A percentile compares a stretch with the other conserved stretches of the same genome.
phyloP scores from a whole-genome alignment of 495 filamentous ascomycete genomes.

The Choiromyces venosus region DNA sequence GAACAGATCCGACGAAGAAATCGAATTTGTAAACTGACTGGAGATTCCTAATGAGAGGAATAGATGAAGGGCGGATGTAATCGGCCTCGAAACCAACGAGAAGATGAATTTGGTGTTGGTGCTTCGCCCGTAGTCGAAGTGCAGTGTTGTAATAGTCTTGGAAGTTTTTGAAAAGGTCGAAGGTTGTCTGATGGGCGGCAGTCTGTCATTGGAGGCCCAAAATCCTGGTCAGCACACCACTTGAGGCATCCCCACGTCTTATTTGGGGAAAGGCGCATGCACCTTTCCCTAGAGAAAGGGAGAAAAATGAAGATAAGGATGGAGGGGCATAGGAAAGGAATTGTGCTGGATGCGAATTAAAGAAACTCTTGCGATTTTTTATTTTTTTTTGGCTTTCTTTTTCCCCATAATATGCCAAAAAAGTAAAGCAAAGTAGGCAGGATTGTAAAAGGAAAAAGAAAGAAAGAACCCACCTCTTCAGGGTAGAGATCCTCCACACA shows the following conservation, averaged over 20 bases:
- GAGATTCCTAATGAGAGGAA: slow-evolving; percentile 53
- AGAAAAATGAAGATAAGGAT: slow-evolving; percentile 5
- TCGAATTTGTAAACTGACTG: slow-evolving; percentile 62
- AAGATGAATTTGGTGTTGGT: slow-evolving; percentile 66
- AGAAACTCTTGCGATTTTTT: slow-evolving; percentile 1
- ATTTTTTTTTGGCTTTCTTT: neutral
- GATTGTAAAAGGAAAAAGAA: neutral
- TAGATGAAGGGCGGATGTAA: slow-evolving; percentile 71
- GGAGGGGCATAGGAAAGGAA: slow-evolving; percentile 6
- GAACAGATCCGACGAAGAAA: slow-evolving; percentile 84
- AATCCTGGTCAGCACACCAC: slow-evolving; percentile 35
- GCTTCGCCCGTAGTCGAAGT: slow-evolving; percentile 60
- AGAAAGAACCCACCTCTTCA: slow-evolving; percentile 62
- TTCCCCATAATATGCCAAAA: slow-evolving; percentile 10
- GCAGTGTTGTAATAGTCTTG: slow-evolving; percentile 26
- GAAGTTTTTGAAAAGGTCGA: slow-evolving; percentile 33
- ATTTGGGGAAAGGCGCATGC: slow-evolving; percentile 13
- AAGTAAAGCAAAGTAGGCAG: slow-evolving; percentile 5
- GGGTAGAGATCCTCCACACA: slow-evolving; percentile 74
- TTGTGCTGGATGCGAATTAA: neutral
- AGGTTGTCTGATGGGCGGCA: slow-evolving; percentile 20
- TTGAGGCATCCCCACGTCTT: slow-evolving; percentile 8
- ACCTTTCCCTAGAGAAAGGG: slow-evolving; percentile 1
- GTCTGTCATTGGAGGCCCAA: slow-evolving; percentile 25
- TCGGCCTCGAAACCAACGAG: slow-evolving; percentile 89